Percentiles rank a stretch among this genome's conserved stretches.
Evolutionary conservation across 2,329 filamentous ascomycete species (phyloP).

Genomic region (Fusarium fujikuroi): DNA sequence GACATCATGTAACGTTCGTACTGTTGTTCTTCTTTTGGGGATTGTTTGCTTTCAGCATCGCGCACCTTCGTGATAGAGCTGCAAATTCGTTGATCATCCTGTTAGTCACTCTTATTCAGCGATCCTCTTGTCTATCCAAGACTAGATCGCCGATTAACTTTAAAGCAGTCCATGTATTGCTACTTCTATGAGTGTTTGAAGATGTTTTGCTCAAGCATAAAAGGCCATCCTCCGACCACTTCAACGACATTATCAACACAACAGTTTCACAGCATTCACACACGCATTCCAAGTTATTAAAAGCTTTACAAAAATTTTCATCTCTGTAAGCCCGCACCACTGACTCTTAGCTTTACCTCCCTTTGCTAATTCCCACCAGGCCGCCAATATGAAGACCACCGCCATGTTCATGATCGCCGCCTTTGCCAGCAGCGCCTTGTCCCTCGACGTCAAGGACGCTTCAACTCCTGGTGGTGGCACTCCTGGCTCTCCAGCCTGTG

Average conservation of each 20-base stretch:
- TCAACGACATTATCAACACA: background rate
- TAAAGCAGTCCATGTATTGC: rapidly evolving
- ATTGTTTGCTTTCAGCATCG: no score
- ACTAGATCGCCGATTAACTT: rapidly evolving
- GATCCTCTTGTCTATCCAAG: rapidly evolving
- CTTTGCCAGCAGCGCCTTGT: rapidly evolving
- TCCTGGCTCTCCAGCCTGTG: background rate
- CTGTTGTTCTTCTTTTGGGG: no score
- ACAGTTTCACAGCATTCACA: no score
- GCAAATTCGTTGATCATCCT: rapidly evolving
- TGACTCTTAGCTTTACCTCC: rapidly evolving
- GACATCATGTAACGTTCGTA: no score
- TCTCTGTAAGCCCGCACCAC: rapidly evolving
- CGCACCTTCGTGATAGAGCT: no score
- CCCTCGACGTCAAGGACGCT: background rate
- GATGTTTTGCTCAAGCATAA: background rate
- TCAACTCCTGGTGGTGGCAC: background rate
- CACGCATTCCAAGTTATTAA: no score
- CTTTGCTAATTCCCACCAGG: background rate
- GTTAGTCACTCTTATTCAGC: background rate
- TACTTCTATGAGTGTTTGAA: rapidly evolving
- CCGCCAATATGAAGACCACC: background rate
- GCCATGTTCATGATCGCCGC: background rate
- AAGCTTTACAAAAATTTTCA: no score
- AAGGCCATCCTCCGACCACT: rapidly evolving